Evolutionary conservation across 495 filamentous ascomycete species (phyloP).

Genomic region (Aspergillus baeticus): DNA sequence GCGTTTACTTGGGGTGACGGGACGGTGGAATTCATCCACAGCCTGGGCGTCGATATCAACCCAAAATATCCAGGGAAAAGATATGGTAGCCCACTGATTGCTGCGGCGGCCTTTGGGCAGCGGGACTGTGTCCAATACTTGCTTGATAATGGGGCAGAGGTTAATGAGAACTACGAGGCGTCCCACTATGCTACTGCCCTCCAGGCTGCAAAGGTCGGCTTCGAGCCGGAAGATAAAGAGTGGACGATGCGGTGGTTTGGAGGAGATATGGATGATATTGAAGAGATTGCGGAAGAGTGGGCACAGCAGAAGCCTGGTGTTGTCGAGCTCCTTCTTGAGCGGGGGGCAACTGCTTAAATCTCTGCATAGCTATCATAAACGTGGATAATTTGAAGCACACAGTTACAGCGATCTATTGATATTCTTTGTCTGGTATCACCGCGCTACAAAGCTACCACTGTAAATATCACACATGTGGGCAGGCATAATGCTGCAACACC

Average conservation of each 20-base stretch:
- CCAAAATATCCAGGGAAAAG: background rate
- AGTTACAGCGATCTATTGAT: no score
- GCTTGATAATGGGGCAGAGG: constrained; percentile 1
- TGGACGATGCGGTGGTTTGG: background rate
- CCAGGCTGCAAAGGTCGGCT: background rate
- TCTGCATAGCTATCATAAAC: no score
- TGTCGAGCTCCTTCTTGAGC: background rate
- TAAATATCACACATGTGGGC: no score
- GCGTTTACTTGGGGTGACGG: background rate
- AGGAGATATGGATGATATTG: background rate
- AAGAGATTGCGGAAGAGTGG: background rate
- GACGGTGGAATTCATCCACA: background rate
- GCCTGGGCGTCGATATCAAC: background rate
- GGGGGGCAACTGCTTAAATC: background rate
- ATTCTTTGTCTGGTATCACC: no score
- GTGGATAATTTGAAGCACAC: no score
- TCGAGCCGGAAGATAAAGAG: background rate
- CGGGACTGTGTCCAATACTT: background rate
- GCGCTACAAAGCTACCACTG: no score
- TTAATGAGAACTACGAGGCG: background rate
- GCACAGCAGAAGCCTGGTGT: background rate
- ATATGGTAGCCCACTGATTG: constrained; percentile 18
- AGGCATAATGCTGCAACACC: no score
- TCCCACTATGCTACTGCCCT: background rate
- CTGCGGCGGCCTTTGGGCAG: background rate